Conservation (phyloP, 441 rosid genomes). For the Theobroma grandiflorum region DNA sequence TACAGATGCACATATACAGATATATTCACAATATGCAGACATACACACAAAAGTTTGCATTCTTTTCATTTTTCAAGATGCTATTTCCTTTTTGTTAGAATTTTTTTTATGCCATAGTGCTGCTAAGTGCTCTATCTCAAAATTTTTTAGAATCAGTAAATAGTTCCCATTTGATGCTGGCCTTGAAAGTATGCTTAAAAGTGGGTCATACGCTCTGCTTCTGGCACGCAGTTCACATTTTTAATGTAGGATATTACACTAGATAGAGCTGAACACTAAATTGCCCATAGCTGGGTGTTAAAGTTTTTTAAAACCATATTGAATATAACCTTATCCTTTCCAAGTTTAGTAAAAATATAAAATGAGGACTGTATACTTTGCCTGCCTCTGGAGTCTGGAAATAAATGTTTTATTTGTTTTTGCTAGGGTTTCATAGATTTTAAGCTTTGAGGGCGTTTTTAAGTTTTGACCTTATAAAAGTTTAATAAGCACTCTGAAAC, state of each 20-base stretch:
- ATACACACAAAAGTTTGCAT: neutral
- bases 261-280: neutral
- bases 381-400: neutral
- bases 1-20: neutral
- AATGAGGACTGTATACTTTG: neutral
- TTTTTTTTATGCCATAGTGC: neutral
- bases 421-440: neutral
- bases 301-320: constrained; percentile 3
- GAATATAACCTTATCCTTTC: neutral
- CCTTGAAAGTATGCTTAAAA: constrained; percentile 3
- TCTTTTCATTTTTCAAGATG: neutral
- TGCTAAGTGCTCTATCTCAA: constrained; percentile 18
- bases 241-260: neutral
- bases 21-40: neutral
- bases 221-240: neutral
- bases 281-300: neutral
- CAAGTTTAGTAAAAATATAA: neutral
- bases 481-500: neutral
- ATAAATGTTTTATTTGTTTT: neutral
- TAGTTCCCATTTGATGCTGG: neutral
- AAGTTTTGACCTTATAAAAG: constrained; percentile 1
- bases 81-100: neutral
- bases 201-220: neutral
- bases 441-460: neutral
- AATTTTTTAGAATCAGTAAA: neutral